These are phyloP conservation scores for Trichocomaceae sp. DNA, from an alignment of 2,329 filamentous ascomycete species.

Conservation along the genomic window DNA sequence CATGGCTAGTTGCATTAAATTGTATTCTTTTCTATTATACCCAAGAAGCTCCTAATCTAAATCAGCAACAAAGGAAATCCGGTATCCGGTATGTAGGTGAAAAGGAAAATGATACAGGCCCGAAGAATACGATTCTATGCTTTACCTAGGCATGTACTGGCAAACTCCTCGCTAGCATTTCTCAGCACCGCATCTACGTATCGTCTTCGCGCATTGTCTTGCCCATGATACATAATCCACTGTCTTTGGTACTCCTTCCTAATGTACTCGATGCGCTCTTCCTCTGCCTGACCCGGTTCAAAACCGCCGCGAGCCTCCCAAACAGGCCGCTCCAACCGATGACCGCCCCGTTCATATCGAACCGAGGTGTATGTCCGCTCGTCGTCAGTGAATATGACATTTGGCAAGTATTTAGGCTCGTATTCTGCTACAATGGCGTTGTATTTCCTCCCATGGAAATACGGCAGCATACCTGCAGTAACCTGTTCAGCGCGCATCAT, in stretches of 20 bases:
- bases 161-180: neutral
- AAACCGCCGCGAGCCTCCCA: constrained; percentile 2
- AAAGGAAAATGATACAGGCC: no score
- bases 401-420: constrained; percentile 3
- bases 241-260: constrained; percentile 1
- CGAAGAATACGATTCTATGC: no score
- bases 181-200: neutral
- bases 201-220: constrained; percentile 1
- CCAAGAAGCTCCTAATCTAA: no score
- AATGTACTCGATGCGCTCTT: neutral
- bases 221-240: constrained; percentile 1
- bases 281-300: neutral
- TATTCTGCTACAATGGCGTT: constrained; percentile 5
- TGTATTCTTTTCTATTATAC: no score
- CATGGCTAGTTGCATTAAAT: no score
- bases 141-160: no score
- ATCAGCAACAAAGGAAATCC: no score
- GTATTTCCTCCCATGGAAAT: neutral
- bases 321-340: neutral
- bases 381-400: neutral
- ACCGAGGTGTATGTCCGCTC: neutral
- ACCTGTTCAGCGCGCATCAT: neutral
- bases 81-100: no score
- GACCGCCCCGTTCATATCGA: neutral
- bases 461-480: neutral